A percentile compares a stretch with the other conserved stretches of the same genome.
These are phyloP conservation scores for Pythium rhizo-oryzae DNA, from an alignment of 352 stramenopile species.

Conservation along the genomic window DNA sequence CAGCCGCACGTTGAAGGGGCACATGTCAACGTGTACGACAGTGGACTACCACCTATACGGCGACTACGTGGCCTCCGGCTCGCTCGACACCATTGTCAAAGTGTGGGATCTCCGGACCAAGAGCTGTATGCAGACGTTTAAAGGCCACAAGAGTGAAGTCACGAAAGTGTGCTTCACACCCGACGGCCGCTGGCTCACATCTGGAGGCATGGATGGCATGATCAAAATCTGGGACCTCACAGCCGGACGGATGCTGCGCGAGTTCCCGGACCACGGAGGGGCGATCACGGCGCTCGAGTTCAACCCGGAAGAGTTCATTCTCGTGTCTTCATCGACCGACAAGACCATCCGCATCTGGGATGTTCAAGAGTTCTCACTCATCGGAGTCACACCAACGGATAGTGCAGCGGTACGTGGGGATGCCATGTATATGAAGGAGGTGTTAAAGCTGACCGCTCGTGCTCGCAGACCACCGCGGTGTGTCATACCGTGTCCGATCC, in stretches of 20 bases:
- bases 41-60: slow-evolving; percentile 88
- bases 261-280: slow-evolving; percentile 76
- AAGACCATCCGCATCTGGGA: slow-evolving; percentile 87
- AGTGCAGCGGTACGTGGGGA: slow-evolving; percentile 54
- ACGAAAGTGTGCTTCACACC: slow-evolving; percentile 82
- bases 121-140: slow-evolving; percentile 88
- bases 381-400: slow-evolving; percentile 79
- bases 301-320: slow-evolving; percentile 86
- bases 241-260: slow-evolving; percentile 66
- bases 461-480: slow-evolving; percentile 72
- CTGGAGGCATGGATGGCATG: slow-evolving; percentile 63
- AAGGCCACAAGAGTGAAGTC: slow-evolving; percentile 75
- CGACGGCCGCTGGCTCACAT: slow-evolving; percentile 84
- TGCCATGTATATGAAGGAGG: too few species aligned
- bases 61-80: slow-evolving; percentile 84
- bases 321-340: slow-evolving; percentile 77
- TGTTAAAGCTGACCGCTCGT: not conserved
- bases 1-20: slow-evolving; percentile 76
- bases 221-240: slow-evolving; percentile 90
- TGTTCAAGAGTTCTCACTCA: slow-evolving; percentile 81
- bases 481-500: slow-evolving; percentile 77
- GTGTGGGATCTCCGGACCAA: slow-evolving; percentile 87
- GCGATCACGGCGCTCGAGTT: slow-evolving; percentile 83
- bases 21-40: slow-evolving; percentile 82
- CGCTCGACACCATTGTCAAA: slow-evolving; percentile 85